Base-by-base conservation (phyloP, 768 basidiomycete species). In the Obba rivulosa region DNA sequence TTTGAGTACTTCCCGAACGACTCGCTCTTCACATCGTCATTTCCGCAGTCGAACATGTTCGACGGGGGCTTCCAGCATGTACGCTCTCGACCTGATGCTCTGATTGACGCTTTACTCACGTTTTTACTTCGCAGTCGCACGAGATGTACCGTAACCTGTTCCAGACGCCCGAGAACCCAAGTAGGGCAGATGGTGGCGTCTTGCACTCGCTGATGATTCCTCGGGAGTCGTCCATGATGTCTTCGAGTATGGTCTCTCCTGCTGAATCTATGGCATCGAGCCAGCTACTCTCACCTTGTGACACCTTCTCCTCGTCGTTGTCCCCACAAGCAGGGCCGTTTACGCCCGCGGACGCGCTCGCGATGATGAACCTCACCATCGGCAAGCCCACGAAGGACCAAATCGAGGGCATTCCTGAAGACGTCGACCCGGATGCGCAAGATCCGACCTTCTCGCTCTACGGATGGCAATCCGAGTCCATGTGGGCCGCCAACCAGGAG, bases 1-100 rank as follows among this genome's bases (percentile, higher is more conserved):
- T 84, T 80, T 66, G 80, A 83, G 62, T 84, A 74, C 63, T 58
- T 77, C 25, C 76, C 80, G 28, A 66, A 66, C 56, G 71, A 70
- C 49, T 62, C 64, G 40, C 72, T 73, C 46, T 61, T 72, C 52
- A 64, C 72, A 24, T 68, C 68, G 20, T 57, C 68, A 23, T 73
- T 69, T 56, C 57, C 65, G 8, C 58, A 57, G 9, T 51, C 59
- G 28, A 52, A 65, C 2, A 8, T 61, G 21, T 71, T 59, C 51
- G 56, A 57, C 53, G 45, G 62, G 46, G 56, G 52, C 20, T 50
- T 64, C 51, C 70, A 80, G 61, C 28, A 31, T 13, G 74, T 80
- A 70, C 67, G 65, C 57, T 71, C 49, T 68, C 73, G 64, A 71
- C 74, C 52, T 52, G 67, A 62, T 28, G 42, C 31, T 18, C 24